phyloP scores from a whole-genome alignment of 75 land plant species.

The Pinus tabuliformis region DNA sequence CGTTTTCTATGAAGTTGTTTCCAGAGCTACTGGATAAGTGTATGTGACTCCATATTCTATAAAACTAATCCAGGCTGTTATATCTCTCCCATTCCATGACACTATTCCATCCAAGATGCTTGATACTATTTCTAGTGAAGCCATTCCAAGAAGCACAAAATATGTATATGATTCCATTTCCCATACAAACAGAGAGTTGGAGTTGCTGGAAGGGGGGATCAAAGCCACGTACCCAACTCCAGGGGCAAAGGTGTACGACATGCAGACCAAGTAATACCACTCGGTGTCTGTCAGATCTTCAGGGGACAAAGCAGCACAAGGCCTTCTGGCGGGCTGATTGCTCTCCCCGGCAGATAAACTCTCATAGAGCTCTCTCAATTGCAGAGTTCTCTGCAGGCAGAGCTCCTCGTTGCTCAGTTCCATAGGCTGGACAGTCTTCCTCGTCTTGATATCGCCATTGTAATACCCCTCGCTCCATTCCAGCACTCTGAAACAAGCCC shows the following conservation, averaged over 20 bases:
- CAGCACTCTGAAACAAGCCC: slow-evolving; percentile 32
- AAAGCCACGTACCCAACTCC: slow-evolving; percentile 36
- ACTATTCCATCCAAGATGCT: too few species aligned
- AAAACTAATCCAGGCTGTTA: too few species aligned
- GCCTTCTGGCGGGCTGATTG: slow-evolving; percentile 23
- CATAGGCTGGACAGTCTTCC: slow-evolving; percentile 52
- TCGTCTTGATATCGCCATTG: slow-evolving; percentile 82
- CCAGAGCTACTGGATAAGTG: too few species aligned
- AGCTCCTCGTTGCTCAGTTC: slow-evolving; percentile 57
- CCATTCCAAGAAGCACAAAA: too few species aligned
- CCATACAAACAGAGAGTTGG: too few species aligned
- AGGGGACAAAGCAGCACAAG: slow-evolving; percentile 53
- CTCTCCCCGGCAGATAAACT: slow-evolving; percentile 42
- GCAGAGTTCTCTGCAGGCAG: slow-evolving; percentile 70
- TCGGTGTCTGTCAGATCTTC: slow-evolving; percentile 72
- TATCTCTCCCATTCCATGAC: too few species aligned
- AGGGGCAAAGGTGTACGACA: slow-evolving; percentile 58
- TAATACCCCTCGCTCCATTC: slow-evolving; percentile 80
- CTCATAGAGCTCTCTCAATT: slow-evolving; percentile 64
- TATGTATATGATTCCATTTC: too few species aligned
- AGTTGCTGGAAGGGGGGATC: too few species aligned
- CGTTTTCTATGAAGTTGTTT: too few species aligned
- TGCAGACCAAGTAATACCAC: slow-evolving; percentile 86
- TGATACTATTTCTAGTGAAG: too few species aligned
- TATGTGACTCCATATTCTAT: too few species aligned